phyloP scores from a whole-genome alignment of 2,329 filamentous ascomycete species.

The Fusarium sacchari region DNA sequence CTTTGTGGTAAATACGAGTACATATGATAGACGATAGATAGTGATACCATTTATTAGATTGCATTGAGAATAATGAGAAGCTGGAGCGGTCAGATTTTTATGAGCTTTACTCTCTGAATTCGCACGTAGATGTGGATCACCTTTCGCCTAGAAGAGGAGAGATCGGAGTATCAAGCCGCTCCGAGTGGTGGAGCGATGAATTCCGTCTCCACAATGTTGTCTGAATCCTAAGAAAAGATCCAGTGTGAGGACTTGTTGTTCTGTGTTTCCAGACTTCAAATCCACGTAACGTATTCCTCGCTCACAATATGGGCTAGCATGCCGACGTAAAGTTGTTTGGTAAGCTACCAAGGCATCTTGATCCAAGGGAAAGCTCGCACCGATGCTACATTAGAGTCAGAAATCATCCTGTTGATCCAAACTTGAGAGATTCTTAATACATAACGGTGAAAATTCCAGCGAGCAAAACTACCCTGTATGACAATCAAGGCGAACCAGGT shows the following conservation, averaged over 20 bases:
- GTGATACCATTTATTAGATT: slow-evolving; percentile 15
- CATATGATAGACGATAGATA: slow-evolving; percentile 7
- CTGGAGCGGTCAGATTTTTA: rapidly evolving
- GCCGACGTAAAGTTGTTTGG: rapidly evolving
- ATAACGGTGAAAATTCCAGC: rapidly evolving
- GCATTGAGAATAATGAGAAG: not conserved
- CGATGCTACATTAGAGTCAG: rapidly evolving
- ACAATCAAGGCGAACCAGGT: rapidly evolving
- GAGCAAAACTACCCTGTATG: not conserved
- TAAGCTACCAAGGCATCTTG: rapidly evolving
- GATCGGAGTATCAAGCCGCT: not conserved
- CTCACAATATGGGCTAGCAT: rapidly evolving
- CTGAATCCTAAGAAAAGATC: not conserved
- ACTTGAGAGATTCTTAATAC: rapidly evolving
- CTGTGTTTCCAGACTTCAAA: not conserved
- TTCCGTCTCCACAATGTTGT: rapidly evolving
- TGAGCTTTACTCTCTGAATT: not conserved
- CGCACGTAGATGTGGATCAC: not conserved
- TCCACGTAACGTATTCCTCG: not conserved
- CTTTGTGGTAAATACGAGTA: slow-evolving; percentile 5
- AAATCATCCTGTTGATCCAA: rapidly evolving
- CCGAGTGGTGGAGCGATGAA: not conserved
- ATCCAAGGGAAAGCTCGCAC: not conserved
- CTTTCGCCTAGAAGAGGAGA: rapidly evolving
- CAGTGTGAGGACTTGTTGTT: not conserved